Evolutionary conservation across 768 basidiomycete genomes (phyloP).

Genomic region (Lactifluus echinatus): DNA sequence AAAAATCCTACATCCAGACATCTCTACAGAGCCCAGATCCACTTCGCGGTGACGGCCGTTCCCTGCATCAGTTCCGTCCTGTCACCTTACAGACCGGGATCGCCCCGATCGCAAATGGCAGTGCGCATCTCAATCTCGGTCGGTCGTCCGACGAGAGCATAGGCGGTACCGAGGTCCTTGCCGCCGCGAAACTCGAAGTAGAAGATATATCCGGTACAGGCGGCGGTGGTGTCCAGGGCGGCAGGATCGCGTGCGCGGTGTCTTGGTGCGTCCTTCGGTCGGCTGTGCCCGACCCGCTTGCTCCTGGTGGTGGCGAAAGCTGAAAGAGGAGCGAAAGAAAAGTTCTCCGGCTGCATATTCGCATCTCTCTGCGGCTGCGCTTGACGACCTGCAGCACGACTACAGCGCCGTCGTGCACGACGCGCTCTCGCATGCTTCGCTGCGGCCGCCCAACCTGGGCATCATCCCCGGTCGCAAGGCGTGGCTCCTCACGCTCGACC

Average conservation of each 20-base stretch:
- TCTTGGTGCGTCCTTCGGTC: conserved; percentile 74
- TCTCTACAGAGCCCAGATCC: conserved; percentile 53
- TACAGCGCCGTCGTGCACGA: conserved; percentile 53
- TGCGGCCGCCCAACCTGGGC: conserved; percentile 56
- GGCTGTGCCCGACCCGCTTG: neutral
- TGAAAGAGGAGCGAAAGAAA: conserved; percentile 29
- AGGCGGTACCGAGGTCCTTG: conserved; percentile 70
- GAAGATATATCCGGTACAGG: conserved; percentile 43
- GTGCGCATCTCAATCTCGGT: conserved; percentile 68
- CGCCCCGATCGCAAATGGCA: conserved; percentile 77
- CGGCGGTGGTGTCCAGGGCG: conserved; percentile 45
- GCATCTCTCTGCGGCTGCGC: conserved; percentile 45
- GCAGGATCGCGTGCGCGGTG: conserved; percentile 58
- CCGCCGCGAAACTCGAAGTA: conserved; percentile 74
- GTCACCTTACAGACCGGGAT: conserved; percentile 71
- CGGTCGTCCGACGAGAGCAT: conserved; percentile 42
- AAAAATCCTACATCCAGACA: conserved; percentile 65
- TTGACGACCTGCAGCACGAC: conserved; percentile 76
- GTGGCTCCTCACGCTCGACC: conserved; percentile 71
- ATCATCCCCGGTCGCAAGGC: conserved; percentile 45
- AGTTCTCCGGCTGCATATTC: conserved; percentile 82
- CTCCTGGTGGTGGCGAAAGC: conserved; percentile 1
- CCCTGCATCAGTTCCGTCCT: conserved; percentile 54
- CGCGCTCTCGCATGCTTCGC: conserved; percentile 55
- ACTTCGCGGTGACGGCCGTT: conserved; percentile 70